A percentile compares a stretch with the other conserved stretches of the same genome.
Evolutionary conservation across 805 yeast species (phyloP).

Genomic region (Metschnikowia colocasiae): DNA sequence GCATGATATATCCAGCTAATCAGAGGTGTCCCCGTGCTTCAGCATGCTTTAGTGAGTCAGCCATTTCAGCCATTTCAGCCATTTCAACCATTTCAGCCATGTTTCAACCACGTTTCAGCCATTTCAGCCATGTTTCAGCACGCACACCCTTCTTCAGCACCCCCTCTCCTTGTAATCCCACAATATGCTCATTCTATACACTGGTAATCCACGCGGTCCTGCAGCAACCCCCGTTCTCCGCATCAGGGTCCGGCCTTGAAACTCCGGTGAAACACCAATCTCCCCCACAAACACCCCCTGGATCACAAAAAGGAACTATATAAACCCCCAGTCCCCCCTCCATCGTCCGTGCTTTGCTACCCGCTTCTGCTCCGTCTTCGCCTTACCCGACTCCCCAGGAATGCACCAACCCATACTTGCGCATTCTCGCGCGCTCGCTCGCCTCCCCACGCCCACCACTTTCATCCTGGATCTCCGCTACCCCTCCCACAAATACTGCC

Average conservation of each 20-base stretch:
- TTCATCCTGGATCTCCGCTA: neutral
- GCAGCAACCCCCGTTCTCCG: neutral
- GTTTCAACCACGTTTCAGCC: too few species aligned
- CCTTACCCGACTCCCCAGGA: neutral
- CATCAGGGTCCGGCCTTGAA: neutral
- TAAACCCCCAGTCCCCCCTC: neutral
- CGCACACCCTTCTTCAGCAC: too few species aligned
- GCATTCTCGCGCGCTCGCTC: neutral
- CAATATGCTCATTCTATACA: too few species aligned
- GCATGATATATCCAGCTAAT: too few species aligned
- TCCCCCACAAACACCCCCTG: neutral
- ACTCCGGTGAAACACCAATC: neutral
- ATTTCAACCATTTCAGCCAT: too few species aligned
- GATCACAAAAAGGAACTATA: neutral
- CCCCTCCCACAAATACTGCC: neutral
- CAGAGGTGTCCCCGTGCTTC: too few species aligned
- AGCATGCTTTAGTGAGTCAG: too few species aligned
- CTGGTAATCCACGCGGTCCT: neutral
- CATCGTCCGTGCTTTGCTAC: neutral
- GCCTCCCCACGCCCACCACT: slow-evolving; percentile 3
- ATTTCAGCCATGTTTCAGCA: too few species aligned
- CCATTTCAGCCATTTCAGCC: too few species aligned
- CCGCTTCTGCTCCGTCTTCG: too few species aligned
- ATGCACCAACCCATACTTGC: neutral
- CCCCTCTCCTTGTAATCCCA: neutral